Conservation (phyloP, 371 early-diverging fungal species). For the Syncephalis fuscata region DNA sequence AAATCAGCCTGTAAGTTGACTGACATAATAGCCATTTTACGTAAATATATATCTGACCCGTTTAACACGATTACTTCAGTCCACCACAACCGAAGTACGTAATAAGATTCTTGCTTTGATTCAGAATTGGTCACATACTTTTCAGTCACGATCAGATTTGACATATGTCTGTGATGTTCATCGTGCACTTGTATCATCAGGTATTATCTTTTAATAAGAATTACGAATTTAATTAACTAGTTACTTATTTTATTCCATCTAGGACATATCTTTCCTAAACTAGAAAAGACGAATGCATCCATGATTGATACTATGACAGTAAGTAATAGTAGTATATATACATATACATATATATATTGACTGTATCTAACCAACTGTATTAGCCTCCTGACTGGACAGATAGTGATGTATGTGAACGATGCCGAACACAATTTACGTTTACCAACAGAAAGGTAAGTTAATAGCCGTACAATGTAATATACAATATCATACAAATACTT, state of each 20-base stretch:
- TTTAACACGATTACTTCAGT: too few relatives aligned
- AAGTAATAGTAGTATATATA: too few relatives aligned
- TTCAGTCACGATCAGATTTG: constrained; percentile 52
- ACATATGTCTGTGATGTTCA: constrained; percentile 59
- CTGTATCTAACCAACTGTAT: too few relatives aligned
- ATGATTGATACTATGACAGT: constrained; percentile 60
- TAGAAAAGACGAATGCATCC: constrained; percentile 25
- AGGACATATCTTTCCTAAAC: constrained; percentile 37
- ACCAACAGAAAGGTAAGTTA: constrained; percentile 72
- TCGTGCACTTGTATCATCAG: constrained; percentile 52
- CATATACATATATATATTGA: too few relatives aligned
- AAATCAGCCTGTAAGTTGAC: constrained; percentile 29
- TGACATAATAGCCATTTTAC: background rate
- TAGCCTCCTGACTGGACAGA: constrained; percentile 94
- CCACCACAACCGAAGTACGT: too few relatives aligned
- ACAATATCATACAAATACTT: too few relatives aligned
- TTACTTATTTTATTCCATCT: background rate
- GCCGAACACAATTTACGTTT: constrained; percentile 73
- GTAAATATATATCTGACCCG: too few relatives aligned
- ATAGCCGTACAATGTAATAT: too few relatives aligned
- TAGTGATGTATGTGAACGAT: constrained; percentile 80
- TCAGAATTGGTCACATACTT: constrained; percentile 78
- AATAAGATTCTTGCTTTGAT: constrained; percentile 51
- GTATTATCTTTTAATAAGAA: constrained; percentile 10
- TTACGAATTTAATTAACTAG: background rate